Conservation (phyloP, 2,329 filamentous ascomycete species). For the Nannizziopsis barbatae region DNA sequence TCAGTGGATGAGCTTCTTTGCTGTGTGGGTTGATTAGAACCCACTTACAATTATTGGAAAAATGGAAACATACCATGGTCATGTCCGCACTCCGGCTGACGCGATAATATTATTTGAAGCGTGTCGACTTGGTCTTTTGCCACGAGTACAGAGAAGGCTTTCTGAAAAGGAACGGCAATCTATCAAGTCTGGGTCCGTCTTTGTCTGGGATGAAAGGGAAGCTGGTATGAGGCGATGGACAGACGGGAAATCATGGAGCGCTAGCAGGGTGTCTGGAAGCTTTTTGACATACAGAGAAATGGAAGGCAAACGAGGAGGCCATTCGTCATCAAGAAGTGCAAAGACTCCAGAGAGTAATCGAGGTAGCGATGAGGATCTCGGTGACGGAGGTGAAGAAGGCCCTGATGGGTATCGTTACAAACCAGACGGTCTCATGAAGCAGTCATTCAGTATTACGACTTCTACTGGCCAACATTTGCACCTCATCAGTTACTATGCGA, state of each 20-base stretch:
- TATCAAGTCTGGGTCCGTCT: slow-evolving; percentile 92
- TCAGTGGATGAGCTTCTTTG: neutral
- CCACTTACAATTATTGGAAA: neutral
- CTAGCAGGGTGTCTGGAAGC: slow-evolving; percentile 90
- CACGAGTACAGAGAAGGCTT: slow-evolving; percentile 79
- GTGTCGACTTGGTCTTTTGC: slow-evolving; percentile 76
- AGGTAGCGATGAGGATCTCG: slow-evolving; percentile 72
- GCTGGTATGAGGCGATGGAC: slow-evolving; percentile 98
- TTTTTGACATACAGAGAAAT: slow-evolving; percentile 97
- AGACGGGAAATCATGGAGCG: slow-evolving; percentile 97
- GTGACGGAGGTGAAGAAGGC: slow-evolving; percentile 54
- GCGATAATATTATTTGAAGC: slow-evolving; percentile 98
- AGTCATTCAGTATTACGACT: slow-evolving; percentile 98
- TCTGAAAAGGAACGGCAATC: slow-evolving; percentile 96
- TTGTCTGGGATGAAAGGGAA: slow-evolving; percentile 99
- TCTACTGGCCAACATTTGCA: slow-evolving; percentile 83
- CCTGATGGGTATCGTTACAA: slow-evolving; percentile 91
- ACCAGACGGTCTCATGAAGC: slow-evolving; percentile 95
- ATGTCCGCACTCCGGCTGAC: slow-evolving; percentile 88
- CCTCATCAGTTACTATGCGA: slow-evolving; percentile 91
- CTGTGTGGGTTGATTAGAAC: neutral
- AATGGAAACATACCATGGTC: slow-evolving; percentile 96
- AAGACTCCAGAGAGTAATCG: slow-evolving; percentile 76
- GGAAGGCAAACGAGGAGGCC: slow-evolving; percentile 86
- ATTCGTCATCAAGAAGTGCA: slow-evolving; percentile 45